Conservation (phyloP, 2,329 filamentous ascomycete genomes). For the Aspergillus cejpii region DNA sequence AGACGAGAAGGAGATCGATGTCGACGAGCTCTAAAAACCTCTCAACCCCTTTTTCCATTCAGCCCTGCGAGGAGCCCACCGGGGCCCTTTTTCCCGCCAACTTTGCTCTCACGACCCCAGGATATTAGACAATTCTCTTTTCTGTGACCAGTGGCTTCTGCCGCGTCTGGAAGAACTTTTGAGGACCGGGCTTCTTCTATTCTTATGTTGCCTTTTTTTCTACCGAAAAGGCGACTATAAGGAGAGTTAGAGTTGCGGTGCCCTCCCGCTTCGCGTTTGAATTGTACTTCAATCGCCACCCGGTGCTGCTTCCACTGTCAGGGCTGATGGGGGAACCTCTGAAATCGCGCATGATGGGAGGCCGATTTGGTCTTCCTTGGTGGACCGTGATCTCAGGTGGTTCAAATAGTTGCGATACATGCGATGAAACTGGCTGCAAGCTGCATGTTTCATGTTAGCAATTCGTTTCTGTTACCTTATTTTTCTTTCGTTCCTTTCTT, state of each 20-base stretch:
- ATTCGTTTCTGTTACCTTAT: constrained; percentile 26
- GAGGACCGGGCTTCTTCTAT: constrained; percentile 10
- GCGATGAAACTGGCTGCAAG: constrained; percentile 24
- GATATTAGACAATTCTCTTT: constrained; percentile 8
- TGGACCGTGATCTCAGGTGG: constrained; percentile 14
- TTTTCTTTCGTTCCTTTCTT: constrained; percentile 20
- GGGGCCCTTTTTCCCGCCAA: constrained; percentile 15
- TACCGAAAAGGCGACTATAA: not conserved
- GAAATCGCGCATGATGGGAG: constrained; percentile 10
- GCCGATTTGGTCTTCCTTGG: constrained; percentile 15
- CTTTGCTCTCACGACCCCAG: constrained; percentile 1
- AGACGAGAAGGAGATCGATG: constrained; percentile 76
- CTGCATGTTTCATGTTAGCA: constrained; percentile 21
- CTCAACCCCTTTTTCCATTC: constrained; percentile 26
- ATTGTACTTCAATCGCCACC: not conserved
- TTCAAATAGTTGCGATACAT: constrained; percentile 25
- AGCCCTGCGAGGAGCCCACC: constrained; percentile 26
- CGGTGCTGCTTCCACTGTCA: not conserved
- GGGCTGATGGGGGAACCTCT: constrained; percentile 11
- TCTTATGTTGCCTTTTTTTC: constrained; percentile 6
- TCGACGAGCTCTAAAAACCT: constrained; percentile 77
- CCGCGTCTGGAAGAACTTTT: constrained; percentile 9
- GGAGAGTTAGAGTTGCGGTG: not conserved
- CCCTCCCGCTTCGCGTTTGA: not conserved
- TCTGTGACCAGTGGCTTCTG: constrained; percentile 1